Conservation (phyloP, 768 basidiomycete species). For the Lanmaoa pseudosensibilis region DNA sequence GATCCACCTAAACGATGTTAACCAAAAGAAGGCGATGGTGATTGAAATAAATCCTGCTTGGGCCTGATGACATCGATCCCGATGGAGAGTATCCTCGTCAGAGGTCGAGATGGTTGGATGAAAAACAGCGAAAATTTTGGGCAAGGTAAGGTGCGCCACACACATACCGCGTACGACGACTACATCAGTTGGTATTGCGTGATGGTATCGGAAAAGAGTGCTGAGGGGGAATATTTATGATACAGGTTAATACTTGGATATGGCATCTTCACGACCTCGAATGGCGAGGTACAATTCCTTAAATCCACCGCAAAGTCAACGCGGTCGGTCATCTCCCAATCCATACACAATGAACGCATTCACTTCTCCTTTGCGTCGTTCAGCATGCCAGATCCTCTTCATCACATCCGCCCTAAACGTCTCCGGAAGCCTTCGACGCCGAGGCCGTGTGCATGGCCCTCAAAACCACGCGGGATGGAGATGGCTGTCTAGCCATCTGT, state of each 20-base stretch:
- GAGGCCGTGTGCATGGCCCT: conserved; percentile 25
- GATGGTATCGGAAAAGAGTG: neutral
- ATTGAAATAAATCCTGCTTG: neutral
- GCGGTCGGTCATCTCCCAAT: conserved; percentile 15
- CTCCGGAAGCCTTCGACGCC: conserved; percentile 7
- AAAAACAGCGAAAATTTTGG: neutral
- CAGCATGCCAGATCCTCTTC: conserved; percentile 3
- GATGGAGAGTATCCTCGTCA: too few species aligned
- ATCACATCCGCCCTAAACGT: conserved; percentile 11
- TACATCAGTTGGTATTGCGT: neutral
- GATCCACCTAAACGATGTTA: conserved; percentile 66
- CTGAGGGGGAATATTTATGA: neutral
- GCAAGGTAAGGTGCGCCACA: neutral
- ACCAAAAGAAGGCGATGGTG: neutral
- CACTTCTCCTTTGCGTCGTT: neutral
- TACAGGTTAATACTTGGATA: neutral
- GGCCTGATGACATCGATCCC: too few species aligned
- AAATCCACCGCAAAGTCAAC: too few species aligned
- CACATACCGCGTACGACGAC: too few species aligned
- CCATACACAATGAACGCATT: conserved; percentile 26
- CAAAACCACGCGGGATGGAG: conserved; percentile 14
- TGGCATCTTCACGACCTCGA: neutral
- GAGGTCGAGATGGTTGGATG: neutral
- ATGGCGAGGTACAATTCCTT: too few species aligned
- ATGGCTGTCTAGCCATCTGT: conserved; percentile 10